These are phyloP conservation scores for Dictyostelium intermedium DNA, from an alignment of 78 protist genomes.

Conservation along the genomic window DNA sequence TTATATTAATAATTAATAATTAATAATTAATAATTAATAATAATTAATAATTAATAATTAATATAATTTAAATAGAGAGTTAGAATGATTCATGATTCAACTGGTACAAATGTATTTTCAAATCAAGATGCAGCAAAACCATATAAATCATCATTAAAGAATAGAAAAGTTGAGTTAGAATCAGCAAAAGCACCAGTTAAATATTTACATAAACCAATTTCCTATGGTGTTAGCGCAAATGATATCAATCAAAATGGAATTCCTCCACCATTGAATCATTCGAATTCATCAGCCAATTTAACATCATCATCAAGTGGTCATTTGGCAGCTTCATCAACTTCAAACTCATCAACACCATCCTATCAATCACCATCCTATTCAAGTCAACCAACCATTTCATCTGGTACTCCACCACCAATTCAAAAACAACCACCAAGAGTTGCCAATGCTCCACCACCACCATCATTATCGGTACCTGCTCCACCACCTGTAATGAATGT, in stretches of 20 bases:
- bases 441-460: not conserved
- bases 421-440: not conserved
- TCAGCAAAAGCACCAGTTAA: constrained; percentile 29
- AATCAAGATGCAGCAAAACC: not conserved
- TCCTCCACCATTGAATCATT: constrained; percentile 4
- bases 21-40: too few species aligned
- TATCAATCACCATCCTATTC: constrained; percentile 6
- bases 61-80: constrained; percentile 44
- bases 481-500: constrained; percentile 14
- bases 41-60: too few species aligned
- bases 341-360: constrained; percentile 16
- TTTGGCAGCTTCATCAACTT: not conserved
- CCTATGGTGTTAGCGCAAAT: not conserved
- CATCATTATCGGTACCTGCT: not conserved
- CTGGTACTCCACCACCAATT: constrained; percentile 5
- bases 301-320: not conserved
- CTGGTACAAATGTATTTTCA: constrained; percentile 55
- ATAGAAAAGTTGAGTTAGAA: constrained; percentile 13
- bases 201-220: constrained; percentile 43
- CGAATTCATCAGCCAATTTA: constrained; percentile 17
- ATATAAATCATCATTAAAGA: constrained; percentile 27
- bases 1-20: not conserved
- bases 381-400: not conserved
- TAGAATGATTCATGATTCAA: constrained; percentile 45
- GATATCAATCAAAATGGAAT: not conserved